Evolutionary conservation across 208 protist genomes (phyloP).

Genomic region (Strigomonas culicis): DNA sequence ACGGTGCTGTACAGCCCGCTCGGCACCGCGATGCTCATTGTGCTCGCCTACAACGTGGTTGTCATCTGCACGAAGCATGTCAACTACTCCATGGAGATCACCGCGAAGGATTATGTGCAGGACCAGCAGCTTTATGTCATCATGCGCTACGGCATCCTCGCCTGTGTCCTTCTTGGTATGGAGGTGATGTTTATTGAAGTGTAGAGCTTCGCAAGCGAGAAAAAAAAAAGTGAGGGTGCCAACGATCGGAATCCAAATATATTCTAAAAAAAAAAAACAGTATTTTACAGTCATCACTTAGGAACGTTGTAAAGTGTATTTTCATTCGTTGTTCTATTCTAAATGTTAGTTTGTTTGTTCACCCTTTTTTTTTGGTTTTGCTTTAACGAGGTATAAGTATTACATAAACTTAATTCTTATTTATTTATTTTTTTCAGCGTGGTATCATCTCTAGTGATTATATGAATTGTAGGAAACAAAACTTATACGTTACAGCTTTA

Average conservation of each 20-base stretch:
- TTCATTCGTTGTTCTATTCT: too few species aligned
- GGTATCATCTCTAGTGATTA: neutral
- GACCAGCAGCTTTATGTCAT: slow-evolving; percentile 81
- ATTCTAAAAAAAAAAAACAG: neutral
- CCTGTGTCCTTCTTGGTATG: slow-evolving; percentile 78
- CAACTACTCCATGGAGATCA: slow-evolving; percentile 83
- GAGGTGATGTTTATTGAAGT: slow-evolving; percentile 62
- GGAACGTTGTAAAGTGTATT: neutral
- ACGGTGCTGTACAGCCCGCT: slow-evolving; percentile 76
- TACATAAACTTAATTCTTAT: neutral
- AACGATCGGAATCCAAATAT: neutral
- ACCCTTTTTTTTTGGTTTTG: slow-evolving; percentile 8
- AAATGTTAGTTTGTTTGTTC: neutral
- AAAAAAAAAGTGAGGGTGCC: neutral
- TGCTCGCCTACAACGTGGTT: slow-evolving; percentile 87
- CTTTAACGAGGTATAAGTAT: neutral
- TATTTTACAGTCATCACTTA: neutral
- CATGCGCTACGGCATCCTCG: slow-evolving; percentile 81
- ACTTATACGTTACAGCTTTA: neutral
- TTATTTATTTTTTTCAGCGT: neutral
- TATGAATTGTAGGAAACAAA: slow-evolving; percentile 2
- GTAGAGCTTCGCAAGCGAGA: neutral
- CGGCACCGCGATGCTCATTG: slow-evolving; percentile 61
- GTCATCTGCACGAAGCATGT: slow-evolving; percentile 81
- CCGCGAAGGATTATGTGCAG: slow-evolving; percentile 88